phyloP scores from a whole-genome alignment of 768 basidiomycete species.

The Kwoniella pini region DNA sequence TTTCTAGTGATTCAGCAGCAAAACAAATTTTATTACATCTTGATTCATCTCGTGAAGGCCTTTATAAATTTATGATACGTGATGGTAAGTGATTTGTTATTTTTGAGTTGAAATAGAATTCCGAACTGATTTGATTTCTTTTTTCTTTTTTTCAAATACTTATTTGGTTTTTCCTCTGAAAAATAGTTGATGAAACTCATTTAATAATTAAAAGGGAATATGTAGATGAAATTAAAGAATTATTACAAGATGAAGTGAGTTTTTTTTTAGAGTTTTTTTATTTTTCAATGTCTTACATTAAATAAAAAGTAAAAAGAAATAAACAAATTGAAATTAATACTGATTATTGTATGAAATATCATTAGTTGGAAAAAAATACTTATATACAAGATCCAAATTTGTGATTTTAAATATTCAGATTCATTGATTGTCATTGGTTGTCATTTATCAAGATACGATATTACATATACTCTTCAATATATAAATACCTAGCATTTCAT shows the following conservation, averaged over 20 bases:
- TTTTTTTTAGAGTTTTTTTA: not conserved
- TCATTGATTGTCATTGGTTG: not conserved
- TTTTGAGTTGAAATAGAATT: too few relatives aligned
- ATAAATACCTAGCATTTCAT: not conserved
- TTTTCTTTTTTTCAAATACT: too few relatives aligned
- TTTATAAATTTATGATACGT: constrained; percentile 38
- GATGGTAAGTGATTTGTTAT: constrained; percentile 28
- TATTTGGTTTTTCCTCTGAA: too few relatives aligned
- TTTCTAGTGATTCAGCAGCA: constrained; percentile 45
- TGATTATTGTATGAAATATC: not conserved
- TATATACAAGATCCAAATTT: constrained; percentile 42
- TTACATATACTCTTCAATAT: not conserved
- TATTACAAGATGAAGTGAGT: constrained; percentile 44
- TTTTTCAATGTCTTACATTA: too few relatives aligned
- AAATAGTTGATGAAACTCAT: constrained; percentile 47
- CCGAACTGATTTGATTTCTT: too few relatives aligned
- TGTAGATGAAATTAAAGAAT: constrained; percentile 44
- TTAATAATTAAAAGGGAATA: constrained; percentile 38
- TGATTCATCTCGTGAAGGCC: constrained; percentile 35
- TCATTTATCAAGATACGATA: too few relatives aligned
- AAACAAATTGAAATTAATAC: too few relatives aligned
- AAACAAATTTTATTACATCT: constrained; percentile 48
- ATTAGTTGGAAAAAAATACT: constrained; percentile 49
- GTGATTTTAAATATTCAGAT: not conserved
- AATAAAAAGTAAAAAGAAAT: too few relatives aligned